These are phyloP conservation scores for Pichia sp. DNA, from an alignment of 1,139 yeast species.

Conservation along the genomic window DNA sequence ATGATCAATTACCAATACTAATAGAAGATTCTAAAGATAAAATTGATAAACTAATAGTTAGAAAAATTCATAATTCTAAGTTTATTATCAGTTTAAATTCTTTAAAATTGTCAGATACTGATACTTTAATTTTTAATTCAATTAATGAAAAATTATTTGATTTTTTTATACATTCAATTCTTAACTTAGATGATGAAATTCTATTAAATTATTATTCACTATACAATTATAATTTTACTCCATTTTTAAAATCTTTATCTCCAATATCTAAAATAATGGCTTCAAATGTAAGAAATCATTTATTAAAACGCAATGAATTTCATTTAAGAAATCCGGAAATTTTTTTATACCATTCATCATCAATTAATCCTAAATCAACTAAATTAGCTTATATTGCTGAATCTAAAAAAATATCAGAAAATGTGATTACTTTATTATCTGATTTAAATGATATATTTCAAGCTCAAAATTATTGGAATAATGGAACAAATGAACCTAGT, in stretches of 20 bases:
- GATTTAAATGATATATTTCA: constrained; percentile 15
- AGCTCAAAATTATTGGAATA: constrained; percentile 1
- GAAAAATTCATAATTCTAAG: constrained; percentile 24
- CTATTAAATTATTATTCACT: constrained; percentile 9
- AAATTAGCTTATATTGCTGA: constrained; percentile 11
- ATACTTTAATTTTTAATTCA: constrained; percentile 30
- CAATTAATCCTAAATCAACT: constrained; percentile 4
- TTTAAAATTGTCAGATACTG: constrained; percentile 19
- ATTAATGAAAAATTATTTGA: constrained; percentile 39
- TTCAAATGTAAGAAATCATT: constrained; percentile 11
- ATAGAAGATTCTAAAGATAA: constrained; percentile 35
- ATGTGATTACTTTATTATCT: constrained; percentile 18
- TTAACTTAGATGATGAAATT: constrained; percentile 12
- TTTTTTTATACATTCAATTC: constrained; percentile 31
- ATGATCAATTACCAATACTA: constrained; percentile 39
- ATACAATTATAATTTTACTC: background rate
- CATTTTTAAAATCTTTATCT: background rate
- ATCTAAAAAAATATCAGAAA: constrained; percentile 13
- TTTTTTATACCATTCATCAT: constrained; percentile 9
- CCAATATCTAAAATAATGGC: constrained; percentile 1
- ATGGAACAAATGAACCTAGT: constrained; percentile 9
- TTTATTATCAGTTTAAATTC: constrained; percentile 27
- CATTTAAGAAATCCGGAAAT: constrained; percentile 21
- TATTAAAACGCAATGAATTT: constrained; percentile 26
- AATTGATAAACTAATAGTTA: constrained; percentile 27